Percentiles rank a stretch among this genome's conserved stretches.
Evolutionary conservation across 1,284 basidiomycete species (phyloP).

Genomic region (Ganoderma lucidum): DNA sequence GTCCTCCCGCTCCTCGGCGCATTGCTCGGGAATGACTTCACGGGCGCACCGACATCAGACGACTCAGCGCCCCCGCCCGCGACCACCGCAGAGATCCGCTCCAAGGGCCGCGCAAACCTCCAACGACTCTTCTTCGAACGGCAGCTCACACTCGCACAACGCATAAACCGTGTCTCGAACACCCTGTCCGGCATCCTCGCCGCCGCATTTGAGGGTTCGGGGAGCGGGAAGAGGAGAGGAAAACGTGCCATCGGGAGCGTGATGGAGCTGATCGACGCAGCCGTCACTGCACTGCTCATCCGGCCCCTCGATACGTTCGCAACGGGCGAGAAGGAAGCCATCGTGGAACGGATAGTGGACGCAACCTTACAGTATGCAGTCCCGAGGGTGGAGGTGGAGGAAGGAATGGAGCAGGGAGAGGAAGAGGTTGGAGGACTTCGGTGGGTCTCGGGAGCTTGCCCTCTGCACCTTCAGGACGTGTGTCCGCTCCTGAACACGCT

Average conservation of each 20-base stretch:
- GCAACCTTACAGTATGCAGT: conserved; percentile 81
- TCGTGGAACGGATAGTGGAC: conserved; percentile 74
- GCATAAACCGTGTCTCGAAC: conserved; percentile 64
- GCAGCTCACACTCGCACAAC: conserved; percentile 59
- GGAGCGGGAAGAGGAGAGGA: conserved; percentile 49
- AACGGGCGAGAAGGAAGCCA: conserved; percentile 66
- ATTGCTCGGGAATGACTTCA: conserved; percentile 87
- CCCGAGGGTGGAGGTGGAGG: conserved; percentile 54
- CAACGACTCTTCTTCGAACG: conserved; percentile 75
- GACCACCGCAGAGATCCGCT: conserved; percentile 29
- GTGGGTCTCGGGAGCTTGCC: conserved; percentile 63
- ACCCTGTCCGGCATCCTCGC: conserved; percentile 62
- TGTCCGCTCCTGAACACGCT: conserved; percentile 63
- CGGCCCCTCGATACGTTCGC: conserved; percentile 56
- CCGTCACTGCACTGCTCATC: conserved; percentile 64
- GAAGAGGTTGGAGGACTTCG: background rate
- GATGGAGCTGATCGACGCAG: conserved; percentile 77
- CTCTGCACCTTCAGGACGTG: conserved; percentile 60
- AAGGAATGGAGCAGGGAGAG: conserved; percentile 35
- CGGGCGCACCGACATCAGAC: conserved; percentile 46
- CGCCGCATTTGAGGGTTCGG: conserved; percentile 39
- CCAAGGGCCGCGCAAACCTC: conserved; percentile 49
- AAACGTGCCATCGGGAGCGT: conserved; percentile 68
- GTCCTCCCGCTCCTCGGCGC: conserved; percentile 88
- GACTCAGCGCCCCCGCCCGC: conserved; percentile 39